Base-by-base conservation (phyloP, 805 yeast genomes). In the Hanseniaspora thailandica region DNA sequence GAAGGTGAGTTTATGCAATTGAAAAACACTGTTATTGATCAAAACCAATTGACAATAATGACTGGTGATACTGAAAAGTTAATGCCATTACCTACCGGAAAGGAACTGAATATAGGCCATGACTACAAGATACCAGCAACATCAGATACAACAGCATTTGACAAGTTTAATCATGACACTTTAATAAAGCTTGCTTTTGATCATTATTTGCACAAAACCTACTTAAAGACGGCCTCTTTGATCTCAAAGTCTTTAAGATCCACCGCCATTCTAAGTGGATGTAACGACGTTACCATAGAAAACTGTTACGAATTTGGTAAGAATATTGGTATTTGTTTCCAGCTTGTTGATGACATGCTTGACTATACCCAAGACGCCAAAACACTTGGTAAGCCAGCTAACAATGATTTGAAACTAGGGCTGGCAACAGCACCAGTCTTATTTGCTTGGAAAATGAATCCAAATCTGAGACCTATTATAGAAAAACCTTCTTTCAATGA, bases 1-100 rank as follows among this genome's bases (percentile, higher is more conserved):
- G 98, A 93, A 70, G 98, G 98, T 48, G 98, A 93, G 70, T 90
- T 93, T 66, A 93, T 93, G 97, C 98, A 93, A 70, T 77, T 93
- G 72, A 89, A 90, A 61, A 93, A 93, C 69, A 87, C 96, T 0
- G 93, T 89, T 7, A 70, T 74, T 55, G 86, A 77, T 57, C 76
- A 70, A 53, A 76, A 71, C 48, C 60, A 62, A 1, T 61, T 67
- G 47, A 62, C 45, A 62, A 76, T 67, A 57, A 55, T 59, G 25
- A 57, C 59, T 30, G 52, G 47, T 7, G 63, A 61, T 15, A 58
- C 49, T 7, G 33, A 26, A 23, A 57, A 56, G 30, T 47, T 59
- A 30, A 66, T 78, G 15, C 87, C 87, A 5, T 59, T 61, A 13
- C 76, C 82, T 38, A 77, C 86, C 0, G 85, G 85, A 3, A 78